Evolutionary conservation across 352 stramenopile species (phyloP), one percentile per base, ranked within the genome.

Genomic region (Phytophthora palmivora): DNA sequence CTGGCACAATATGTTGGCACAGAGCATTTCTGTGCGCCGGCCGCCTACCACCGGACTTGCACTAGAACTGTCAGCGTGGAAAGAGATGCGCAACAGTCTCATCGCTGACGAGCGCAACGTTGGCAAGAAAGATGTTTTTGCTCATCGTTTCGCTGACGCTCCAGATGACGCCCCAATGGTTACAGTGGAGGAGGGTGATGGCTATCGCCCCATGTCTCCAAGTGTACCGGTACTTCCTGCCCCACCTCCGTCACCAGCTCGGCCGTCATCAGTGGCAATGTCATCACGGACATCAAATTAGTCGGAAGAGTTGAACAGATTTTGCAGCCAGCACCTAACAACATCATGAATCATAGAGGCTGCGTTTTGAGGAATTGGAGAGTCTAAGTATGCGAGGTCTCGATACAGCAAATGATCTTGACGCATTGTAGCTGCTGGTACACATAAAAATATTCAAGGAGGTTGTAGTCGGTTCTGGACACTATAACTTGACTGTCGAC

Each of bases 51-150:
- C 56, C 32, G 54, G 78, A n/a, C 28, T 79, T 45, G 42, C 50
- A n/a, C 61, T 88, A 7, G 76, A 83, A 30, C 57, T 88, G 16
- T 70, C 67, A 5, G 76, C 72, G 7, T 88, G 79, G 79, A 86
- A 88, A 57, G 73, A 73, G 19, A 81, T 85, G 72, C 73, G 70
- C 4, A 72, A 83, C 42, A 63, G 69, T 8, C 44, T 88, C 11
- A 88, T 88, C 36, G 58, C 66, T 46, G 67, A 78, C 7, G 79
- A 88, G 62, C 65, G 58, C 22, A 73, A 84, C 9, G 71, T 82
- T 16, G 42, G 68, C 12, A 70, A 41, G n/a, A 68, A 73, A 21
- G 51, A 67, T 9, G 39, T 65, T 18, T 37, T 65, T 15, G n/a
- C 30, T 4, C 62, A 57, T 54, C 46, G 50, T 10, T 41, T 63